Evolutionary conservation across 495 filamentous ascomycete genomes (phyloP), one percentile per base, ranked within the genome.

Genomic region (Hypoxylon perforatum): DNA sequence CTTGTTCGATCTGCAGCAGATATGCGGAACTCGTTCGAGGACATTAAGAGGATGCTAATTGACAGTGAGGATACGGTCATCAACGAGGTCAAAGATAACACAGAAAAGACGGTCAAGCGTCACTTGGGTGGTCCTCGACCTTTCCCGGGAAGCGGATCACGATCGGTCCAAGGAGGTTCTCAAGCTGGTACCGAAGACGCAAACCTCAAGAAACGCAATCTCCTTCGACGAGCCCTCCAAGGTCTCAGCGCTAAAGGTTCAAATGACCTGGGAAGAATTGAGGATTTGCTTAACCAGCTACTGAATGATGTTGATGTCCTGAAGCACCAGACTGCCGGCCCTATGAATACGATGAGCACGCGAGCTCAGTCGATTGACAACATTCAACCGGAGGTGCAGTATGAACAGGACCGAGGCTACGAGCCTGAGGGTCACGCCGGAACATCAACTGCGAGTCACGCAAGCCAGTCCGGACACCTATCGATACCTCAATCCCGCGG

Each of bases 11-110:
- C 92, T 63, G 94, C 96, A 14, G 92, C 96, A 10, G 95, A 99
- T 72, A 97, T 98, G 93, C 92, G 95, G 58, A 97, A 91, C 63
- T 94, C 91, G 11, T 97, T 98, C 72, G 93, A 97, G 69, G 94
- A 96, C 65, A 91, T 99, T 88, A 97, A 96, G 85, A 90, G 87
- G 67, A 90, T 94, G 74, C 87, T 99, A 42, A 89, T 88, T 1
- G 90, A 94, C 42, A 93, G 94, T 45, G 92, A 97, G 71, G 90
- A 90, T 30, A 81, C 91, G 45, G 88, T 97, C 63, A 90, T 96
- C 75, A 88, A 90, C 35, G 86, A 90, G 46, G 92, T 90, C 50
- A 91, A 95, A 69, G 89, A 90, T 65, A 91, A 93, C 72, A 93
- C 94, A 22, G 93, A 97, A 49, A 87, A 90, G 63, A 90, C 90